phyloP scores from a whole-genome alignment of 768 basidiomycete species.

The Amanita muscaria region DNA sequence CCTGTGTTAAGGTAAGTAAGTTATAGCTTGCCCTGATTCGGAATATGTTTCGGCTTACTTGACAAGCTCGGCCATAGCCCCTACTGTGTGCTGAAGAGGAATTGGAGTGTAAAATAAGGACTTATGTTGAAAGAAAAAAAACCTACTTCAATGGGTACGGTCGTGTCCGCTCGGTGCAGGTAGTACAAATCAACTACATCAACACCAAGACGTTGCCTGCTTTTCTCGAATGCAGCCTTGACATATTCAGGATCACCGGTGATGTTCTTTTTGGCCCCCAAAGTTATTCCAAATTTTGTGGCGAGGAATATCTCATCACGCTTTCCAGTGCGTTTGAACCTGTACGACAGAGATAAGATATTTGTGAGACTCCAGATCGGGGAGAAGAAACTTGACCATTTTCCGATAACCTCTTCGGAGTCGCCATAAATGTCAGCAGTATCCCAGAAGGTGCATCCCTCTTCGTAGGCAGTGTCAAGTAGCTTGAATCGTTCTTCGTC shows the following conservation, averaged over 20 bases:
- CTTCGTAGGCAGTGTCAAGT: slow-evolving; percentile 31
- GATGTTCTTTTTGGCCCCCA: slow-evolving; percentile 10
- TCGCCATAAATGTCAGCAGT: slow-evolving; percentile 39
- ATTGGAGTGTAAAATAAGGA: not conserved
- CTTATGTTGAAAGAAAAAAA: not conserved
- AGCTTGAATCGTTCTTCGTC: slow-evolving; percentile 60
- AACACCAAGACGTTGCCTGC: slow-evolving; percentile 25
- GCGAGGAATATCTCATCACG: slow-evolving; percentile 50
- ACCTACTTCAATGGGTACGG: slow-evolving; percentile 21
- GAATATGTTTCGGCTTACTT: slow-evolving; percentile 21
- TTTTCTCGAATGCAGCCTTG: slow-evolving; percentile 23
- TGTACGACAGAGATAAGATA: not conserved
- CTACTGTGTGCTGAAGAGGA: slow-evolving; percentile 19
- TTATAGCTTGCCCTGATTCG: slow-evolving; percentile 12
- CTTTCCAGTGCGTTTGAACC: slow-evolving; percentile 46
- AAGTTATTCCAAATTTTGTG: slow-evolving; percentile 33
- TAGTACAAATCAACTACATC: slow-evolving; percentile 34
- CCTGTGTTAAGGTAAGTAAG: slow-evolving; percentile 23
- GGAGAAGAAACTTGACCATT: slow-evolving; percentile 23
- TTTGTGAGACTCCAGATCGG: too few relatives aligned
- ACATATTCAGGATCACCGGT: slow-evolving; percentile 30
- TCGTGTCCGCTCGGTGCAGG: slow-evolving; percentile 22
- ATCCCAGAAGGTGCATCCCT: slow-evolving; percentile 42
- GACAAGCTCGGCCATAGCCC: slow-evolving; percentile 28
- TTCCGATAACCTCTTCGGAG: slow-evolving; percentile 34